A percentile compares a stretch with the other conserved stretches of the same genome.
Evolutionary conservation across 768 basidiomycete genomes (phyloP).

Genomic region (Strobilomyces dryophilus): DNA sequence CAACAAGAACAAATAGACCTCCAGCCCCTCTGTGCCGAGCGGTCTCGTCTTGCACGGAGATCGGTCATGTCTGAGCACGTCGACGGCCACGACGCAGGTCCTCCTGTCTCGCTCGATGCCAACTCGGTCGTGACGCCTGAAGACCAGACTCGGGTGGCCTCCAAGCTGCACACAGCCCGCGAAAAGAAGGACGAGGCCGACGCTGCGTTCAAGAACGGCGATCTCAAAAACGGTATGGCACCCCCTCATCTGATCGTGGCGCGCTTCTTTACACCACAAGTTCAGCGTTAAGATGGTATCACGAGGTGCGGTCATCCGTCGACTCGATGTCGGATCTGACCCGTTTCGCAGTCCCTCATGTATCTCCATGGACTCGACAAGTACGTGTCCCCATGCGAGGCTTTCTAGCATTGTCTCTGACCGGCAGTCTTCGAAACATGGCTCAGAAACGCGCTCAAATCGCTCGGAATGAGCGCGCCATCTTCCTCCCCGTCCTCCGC

Average conservation of each 20-base stretch:
- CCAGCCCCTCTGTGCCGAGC: not conserved
- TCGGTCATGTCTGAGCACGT: constrained; percentile 16
- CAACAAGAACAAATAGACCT: constrained; percentile 27
- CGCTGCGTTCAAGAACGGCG: constrained; percentile 63
- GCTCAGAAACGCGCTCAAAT: constrained; percentile 51
- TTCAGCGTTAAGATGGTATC: constrained; percentile 66
- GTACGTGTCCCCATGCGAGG: constrained; percentile 37
- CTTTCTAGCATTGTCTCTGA: constrained; percentile 1
- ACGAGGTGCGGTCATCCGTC: constrained; percentile 47
- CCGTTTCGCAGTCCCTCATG: constrained; percentile 52
- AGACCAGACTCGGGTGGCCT: constrained; percentile 30
- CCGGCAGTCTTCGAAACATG: not conserved
- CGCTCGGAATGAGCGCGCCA: constrained; percentile 38
- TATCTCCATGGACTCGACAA: constrained; percentile 76
- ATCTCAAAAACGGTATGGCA: constrained; percentile 53
- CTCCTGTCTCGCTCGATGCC: constrained; percentile 14
- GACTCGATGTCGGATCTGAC: constrained; percentile 4
- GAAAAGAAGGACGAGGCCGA: constrained; percentile 66
- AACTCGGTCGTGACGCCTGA: constrained; percentile 18
- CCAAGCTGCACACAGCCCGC: constrained; percentile 58
- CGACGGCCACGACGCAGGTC: not conserved
- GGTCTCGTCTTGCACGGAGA: not conserved
- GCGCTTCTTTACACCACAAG: constrained; percentile 1
- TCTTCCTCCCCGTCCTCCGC: constrained; percentile 12
- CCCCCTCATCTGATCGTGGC: not conserved